phyloP scores from a whole-genome alignment of 441 rosid species.

The Heliophila coronopifolia region DNA sequence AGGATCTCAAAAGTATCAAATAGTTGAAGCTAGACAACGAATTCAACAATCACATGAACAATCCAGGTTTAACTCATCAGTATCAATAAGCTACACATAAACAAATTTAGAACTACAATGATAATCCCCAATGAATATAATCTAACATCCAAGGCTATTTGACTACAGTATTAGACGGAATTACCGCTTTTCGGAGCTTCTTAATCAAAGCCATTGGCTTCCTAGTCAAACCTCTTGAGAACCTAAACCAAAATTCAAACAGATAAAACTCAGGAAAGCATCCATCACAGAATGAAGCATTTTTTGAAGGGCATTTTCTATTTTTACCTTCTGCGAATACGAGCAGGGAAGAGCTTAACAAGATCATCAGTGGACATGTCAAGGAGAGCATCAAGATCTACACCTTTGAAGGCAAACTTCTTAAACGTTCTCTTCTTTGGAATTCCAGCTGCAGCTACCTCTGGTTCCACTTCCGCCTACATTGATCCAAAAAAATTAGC shows the following conservation, averaged over 20 bases:
- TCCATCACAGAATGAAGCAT: neutral
- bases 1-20: neutral
- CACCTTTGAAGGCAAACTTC: conserved; percentile 81
- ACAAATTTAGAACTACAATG: neutral
- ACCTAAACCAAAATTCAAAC: conserved; percentile 32
- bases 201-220: conserved; percentile 79
- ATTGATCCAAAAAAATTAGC: neutral
- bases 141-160: neutral
- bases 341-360: conserved; percentile 67
- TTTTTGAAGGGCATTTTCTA: neutral
- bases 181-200: conserved; percentile 75
- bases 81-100: too few relatives aligned
- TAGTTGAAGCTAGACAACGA: neutral
- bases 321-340: conserved; percentile 70
- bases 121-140: neutral
- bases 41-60: neutral
- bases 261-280: neutral
- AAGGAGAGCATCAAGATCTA: conserved; percentile 75
- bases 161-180: neutral
- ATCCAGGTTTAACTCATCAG: neutral
- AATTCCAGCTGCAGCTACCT: conserved; percentile 44
- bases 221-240: conserved; percentile 71
- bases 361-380: conserved; percentile 86
- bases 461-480: conserved; percentile 55
- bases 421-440: conserved; percentile 88